These are phyloP conservation scores for Drechslerella coelobrocha DNA, from an alignment of 2,329 filamentous ascomycete species.

Conservation along the genomic window DNA sequence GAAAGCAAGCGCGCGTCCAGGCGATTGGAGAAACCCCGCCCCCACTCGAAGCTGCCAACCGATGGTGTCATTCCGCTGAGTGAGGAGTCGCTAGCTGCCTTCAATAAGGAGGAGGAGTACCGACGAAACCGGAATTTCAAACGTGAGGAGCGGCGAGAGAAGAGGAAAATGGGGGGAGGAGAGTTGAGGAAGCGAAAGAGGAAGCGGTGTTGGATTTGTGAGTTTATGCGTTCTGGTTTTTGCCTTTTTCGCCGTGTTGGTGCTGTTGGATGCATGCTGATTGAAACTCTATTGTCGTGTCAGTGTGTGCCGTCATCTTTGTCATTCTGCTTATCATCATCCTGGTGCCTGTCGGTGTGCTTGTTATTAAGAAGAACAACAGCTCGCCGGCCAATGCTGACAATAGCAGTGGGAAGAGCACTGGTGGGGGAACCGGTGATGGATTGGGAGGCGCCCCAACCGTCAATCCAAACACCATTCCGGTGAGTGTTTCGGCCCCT, in stretches of 20 bases:
- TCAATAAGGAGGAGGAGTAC: conserved; percentile 44
- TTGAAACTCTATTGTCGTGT: neutral
- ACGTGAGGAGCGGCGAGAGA: conserved; percentile 39
- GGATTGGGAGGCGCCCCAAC: conserved; percentile 59
- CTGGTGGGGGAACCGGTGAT: conserved; percentile 54
- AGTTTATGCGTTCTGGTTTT: conserved; percentile 12
- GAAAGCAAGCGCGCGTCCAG: conserved; percentile 3
- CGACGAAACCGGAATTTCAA: conserved; percentile 31
- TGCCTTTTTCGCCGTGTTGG: neutral
- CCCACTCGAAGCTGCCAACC: conserved; percentile 19
- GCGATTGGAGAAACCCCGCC: neutral
- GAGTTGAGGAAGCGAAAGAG: conserved; percentile 57
- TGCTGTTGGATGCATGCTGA: conserved; percentile 7
- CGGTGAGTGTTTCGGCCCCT: conserved; percentile 56
- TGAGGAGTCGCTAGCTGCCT: conserved; percentile 38
- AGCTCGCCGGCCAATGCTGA: conserved; percentile 50
- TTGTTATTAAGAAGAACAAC: conserved; percentile 60
- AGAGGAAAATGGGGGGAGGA: conserved; percentile 12
- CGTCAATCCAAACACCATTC: conserved; percentile 61
- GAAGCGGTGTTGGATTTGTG: conserved; percentile 57
- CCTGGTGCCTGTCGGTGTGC: conserved; percentile 61
- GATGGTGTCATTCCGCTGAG: conserved; percentile 42
- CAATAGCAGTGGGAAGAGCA: conserved; percentile 50
- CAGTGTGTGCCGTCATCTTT: conserved; percentile 57
- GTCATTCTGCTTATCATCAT: conserved; percentile 61